These are phyloP conservation scores for Lizonia empirigonia DNA, from an alignment of 2,329 filamentous ascomycete genomes.

Conservation along the genomic window DNA sequence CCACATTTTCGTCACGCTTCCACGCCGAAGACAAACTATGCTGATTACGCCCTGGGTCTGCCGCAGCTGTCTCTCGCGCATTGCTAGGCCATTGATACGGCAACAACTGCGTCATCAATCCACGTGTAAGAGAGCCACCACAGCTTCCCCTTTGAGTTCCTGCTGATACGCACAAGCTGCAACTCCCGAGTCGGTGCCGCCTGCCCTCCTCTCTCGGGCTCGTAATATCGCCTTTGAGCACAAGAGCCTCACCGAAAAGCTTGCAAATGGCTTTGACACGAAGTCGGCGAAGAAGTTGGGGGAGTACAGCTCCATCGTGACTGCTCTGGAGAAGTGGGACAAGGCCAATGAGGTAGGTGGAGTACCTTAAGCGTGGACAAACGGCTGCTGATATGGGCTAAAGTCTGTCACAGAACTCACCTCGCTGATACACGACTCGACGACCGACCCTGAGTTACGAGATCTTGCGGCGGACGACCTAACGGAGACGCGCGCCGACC, in stretches of 20 bases:
- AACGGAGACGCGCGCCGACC: constrained; percentile 63
- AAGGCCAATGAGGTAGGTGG: constrained; percentile 59
- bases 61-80: constrained; percentile 53
- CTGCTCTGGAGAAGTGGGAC: constrained; percentile 63
- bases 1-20: constrained; percentile 15
- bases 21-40: constrained; percentile 25
- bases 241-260: constrained; percentile 56
- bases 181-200: constrained; percentile 52
- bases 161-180: constrained; percentile 28
- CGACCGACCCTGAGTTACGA: constrained; percentile 64
- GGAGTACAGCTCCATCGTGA: constrained; percentile 59
- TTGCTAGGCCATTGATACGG: constrained; percentile 42
- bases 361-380: neutral
- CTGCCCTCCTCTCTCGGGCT: constrained; percentile 61
- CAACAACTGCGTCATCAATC: constrained; percentile 37
- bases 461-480: constrained; percentile 72
- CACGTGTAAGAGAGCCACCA: constrained; percentile 22
- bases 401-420: constrained; percentile 71
- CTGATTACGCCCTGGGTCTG: constrained; percentile 53
- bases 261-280: constrained; percentile 62
- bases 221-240: constrained; percentile 62
- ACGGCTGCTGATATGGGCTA: constrained; percentile 30
- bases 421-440: constrained; percentile 72
- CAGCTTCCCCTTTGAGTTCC: neutral
- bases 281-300: constrained; percentile 63